Percentiles rank a stretch among this genome's conserved stretches.
Evolutionary conservation across 2,329 filamentous ascomycete genomes (phyloP).

Genomic region (Phialophora verrucosa): DNA sequence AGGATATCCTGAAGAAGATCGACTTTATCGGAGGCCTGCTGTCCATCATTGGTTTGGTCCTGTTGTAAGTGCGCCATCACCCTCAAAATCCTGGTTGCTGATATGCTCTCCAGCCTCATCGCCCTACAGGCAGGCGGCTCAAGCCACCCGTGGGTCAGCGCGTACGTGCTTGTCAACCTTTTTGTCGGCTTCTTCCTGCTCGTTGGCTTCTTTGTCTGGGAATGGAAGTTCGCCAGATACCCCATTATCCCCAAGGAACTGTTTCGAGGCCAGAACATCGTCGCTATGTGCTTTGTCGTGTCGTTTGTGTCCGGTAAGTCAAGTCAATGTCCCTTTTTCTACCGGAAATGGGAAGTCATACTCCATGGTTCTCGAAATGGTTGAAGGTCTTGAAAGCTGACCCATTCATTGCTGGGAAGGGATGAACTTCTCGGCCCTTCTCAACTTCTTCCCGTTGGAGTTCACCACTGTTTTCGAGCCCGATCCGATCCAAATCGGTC

Average conservation of each 20-base stretch:
- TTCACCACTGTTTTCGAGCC: slow-evolving; percentile 6
- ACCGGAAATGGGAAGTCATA: no score
- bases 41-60: slow-evolving; percentile 10
- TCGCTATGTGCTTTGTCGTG: neutral
- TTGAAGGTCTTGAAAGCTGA: no score
- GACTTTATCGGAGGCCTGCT: slow-evolving; percentile 13
- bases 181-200: slow-evolving; percentile 7
- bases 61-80: slow-evolving; percentile 4
- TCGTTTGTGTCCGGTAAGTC: neutral
- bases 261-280: slow-evolving; percentile 3
- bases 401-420: no score
- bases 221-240: slow-evolving; percentile 9
- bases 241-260: slow-evolving; percentile 11
- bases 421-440: slow-evolving; percentile 11
- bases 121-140: slow-evolving; percentile 6
- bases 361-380: no score
- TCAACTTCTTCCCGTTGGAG: slow-evolving; percentile 10
- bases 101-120: neutral
- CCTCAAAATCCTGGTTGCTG: no score
- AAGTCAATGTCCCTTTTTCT: no score
- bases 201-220: slow-evolving; percentile 7
- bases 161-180: slow-evolving; percentile 11
- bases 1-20: neutral
- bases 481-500: slow-evolving; percentile 11
- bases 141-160: neutral